Base-by-base conservation (phyloP, 768 basidiomycete species). In the Dacryopinax spathularia region DNA sequence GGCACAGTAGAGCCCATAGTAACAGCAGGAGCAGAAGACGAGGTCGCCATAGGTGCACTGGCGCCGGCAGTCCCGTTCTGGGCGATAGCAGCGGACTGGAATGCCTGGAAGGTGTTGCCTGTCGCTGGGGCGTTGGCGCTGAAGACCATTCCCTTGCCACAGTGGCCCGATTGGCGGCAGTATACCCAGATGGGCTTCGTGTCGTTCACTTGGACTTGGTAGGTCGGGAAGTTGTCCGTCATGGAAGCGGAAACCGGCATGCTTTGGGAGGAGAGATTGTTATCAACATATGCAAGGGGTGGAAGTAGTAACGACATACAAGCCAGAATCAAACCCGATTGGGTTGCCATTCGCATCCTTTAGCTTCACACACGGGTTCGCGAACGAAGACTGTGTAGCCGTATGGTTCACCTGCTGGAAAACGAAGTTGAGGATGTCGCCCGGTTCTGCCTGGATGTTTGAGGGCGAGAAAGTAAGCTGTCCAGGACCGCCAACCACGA, bases 121-220 rank as follows among this genome's bases (percentile, higher is more conserved):
- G 31, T 44, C 2, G 63, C 33, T 20, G 41, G 44, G 27, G 84
- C 80, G 69, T 87, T 87, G 68, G 85, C 73, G 27, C 83, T 81
- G 70, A 85, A 84, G 33, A 86, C 84, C 85, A 85, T 86, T 16
- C 84, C 83, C 65, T 73, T 68, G 62, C 83, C 82, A 67, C 85
- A 85, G 71, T 86, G 84, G 64, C 67, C 71, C 1, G 65, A 60
- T 67, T 83, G 82, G 1, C 73, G 73, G 70, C 83, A 84, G 73
- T 78, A 83, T 1, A 73, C 79, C 83, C 81, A 84, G 67, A 84
- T 76, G 1, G 82, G 83, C 16, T 72, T 69, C 15, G 80, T 80
- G 80, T 82, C 78, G 43, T 78, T 77, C 25, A 75, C 73, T 33
- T 67, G 67, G 63, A 83, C 72, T 13, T 80, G 80, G 69, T 72